phyloP scores from a whole-genome alignment of 805 yeast species.

The Metschnikowia colocasiae region DNA sequence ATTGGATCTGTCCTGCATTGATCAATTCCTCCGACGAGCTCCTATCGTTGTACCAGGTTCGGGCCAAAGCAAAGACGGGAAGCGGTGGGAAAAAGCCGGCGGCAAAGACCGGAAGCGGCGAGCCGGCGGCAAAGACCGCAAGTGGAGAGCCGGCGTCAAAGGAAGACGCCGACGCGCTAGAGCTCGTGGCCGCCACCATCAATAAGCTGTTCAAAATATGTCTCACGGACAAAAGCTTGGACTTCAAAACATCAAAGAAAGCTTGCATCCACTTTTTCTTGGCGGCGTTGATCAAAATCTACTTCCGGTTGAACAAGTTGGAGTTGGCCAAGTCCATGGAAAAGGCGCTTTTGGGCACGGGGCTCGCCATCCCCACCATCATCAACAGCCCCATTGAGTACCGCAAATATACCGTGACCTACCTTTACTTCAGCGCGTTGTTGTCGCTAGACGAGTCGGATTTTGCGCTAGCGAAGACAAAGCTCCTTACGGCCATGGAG shows the following conservation, averaged over 20 bases:
- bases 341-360: constrained; percentile 58
- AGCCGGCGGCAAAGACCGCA: no score
- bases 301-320: constrained; percentile 59
- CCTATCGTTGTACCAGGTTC: constrained; percentile 37
- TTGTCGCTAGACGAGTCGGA: constrained; percentile 64
- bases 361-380: constrained; percentile 47
- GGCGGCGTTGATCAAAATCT: constrained; percentile 64
- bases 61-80: constrained; percentile 25
- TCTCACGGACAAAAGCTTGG: constrained; percentile 71
- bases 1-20: constrained; percentile 49
- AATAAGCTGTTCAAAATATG: constrained; percentile 75
- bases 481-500: constrained; percentile 50
- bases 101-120: constrained; percentile 18
- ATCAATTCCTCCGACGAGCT: constrained; percentile 40
- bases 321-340: constrained; percentile 74
- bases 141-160: constrained; percentile 8
- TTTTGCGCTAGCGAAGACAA: constrained; percentile 46
- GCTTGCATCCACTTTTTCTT: constrained; percentile 67
- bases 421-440: constrained; percentile 66
- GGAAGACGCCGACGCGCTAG: constrained; percentile 25
- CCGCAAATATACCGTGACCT: constrained; percentile 42
- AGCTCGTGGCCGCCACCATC: constrained; percentile 58
- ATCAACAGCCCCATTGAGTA: constrained; percentile 36
- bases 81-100: neutral
- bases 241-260: constrained; percentile 47